Conservation (phyloP, 2,329 filamentous ascomycete species). For the Massarina eburnea region DNA sequence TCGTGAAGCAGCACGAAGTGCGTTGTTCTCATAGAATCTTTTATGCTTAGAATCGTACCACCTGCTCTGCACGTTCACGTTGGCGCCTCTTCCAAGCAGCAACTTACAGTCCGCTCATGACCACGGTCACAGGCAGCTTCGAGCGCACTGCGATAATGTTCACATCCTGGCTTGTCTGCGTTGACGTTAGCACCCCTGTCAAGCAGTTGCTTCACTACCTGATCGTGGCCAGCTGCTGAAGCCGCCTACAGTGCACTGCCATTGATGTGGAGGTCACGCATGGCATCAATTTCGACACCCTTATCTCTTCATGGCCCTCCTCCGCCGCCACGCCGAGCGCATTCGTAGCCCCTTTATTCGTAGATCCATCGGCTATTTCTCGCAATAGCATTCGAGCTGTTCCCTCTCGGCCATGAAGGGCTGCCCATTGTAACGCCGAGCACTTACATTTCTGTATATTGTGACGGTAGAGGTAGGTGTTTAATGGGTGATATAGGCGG, state of each 20-base stretch:
- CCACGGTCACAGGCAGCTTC: not conserved
- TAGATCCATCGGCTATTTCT: conserved; percentile 6
- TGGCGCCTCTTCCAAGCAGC: not conserved
- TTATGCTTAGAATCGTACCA: no score
- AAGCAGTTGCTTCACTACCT: not conserved
- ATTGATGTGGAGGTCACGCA: not conserved
- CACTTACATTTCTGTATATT: not conserved
- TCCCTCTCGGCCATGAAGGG: conserved; percentile 4
- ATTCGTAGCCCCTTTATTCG: conserved; percentile 2
- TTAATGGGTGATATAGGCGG: conserved; percentile 6
- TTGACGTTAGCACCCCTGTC: not conserved
- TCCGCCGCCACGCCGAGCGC: conserved; percentile 2
- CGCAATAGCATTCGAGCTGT: conserved; percentile 3
- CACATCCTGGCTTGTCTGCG: no score
- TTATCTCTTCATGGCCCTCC: conserved; percentile 6
- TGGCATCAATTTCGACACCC: conserved; percentile 7
- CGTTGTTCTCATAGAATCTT: not conserved
- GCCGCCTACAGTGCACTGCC: conserved; percentile 10
- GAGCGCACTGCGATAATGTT: no score
- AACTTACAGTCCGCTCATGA: not conserved
- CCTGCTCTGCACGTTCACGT: no score
- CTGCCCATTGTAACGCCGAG: conserved; percentile 7
- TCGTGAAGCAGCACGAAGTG: conserved; percentile 9
- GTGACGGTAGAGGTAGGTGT: conserved; percentile 10
- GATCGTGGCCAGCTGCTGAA: not conserved